Percentiles rank a stretch among this genome's conserved stretches.
Conservation (phyloP, 192 early-diverging fungal genomes). For the Ramicandelaber brevisporus region DNA sequence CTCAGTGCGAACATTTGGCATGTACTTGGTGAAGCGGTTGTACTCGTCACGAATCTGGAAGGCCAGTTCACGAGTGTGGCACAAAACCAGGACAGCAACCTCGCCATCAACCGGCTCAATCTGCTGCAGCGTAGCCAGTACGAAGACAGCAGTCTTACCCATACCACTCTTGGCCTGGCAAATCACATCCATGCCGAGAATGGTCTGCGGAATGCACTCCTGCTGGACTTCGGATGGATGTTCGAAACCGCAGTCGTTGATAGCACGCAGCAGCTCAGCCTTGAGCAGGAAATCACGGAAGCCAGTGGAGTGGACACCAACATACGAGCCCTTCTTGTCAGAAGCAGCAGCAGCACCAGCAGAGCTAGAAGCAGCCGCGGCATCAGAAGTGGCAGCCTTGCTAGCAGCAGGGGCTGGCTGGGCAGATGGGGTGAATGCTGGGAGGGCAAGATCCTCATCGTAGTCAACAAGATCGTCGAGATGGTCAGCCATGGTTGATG, state of each 20-base stretch:
- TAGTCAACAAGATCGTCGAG: slow-evolving; percentile 88
- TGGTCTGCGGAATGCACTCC: slow-evolving; percentile 92
- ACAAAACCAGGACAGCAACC: slow-evolving; percentile 74
- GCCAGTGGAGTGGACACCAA: slow-evolving; percentile 93
- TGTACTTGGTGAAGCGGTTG: slow-evolving; percentile 82
- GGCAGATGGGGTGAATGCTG: slow-evolving; percentile 8
- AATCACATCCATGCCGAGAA: slow-evolving; percentile 87
- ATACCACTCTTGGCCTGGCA: slow-evolving; percentile 97
- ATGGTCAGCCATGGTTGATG: slow-evolving; percentile 31
- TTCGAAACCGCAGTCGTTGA: slow-evolving; percentile 97
- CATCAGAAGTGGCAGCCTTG: slow-evolving; percentile 8
- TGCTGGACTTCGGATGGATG: slow-evolving; percentile 99
- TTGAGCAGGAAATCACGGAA: slow-evolving; percentile 96
- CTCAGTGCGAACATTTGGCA: slow-evolving; percentile 75
- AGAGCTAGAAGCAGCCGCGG: slow-evolving; percentile 9
- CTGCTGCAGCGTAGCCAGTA: slow-evolving; percentile 83
- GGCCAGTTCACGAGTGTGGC: slow-evolving; percentile 94
- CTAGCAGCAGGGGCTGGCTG: slow-evolving; percentile 17
- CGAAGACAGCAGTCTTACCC: slow-evolving; percentile 98
- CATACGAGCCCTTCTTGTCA: slow-evolving; percentile 91
- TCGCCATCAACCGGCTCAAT: slow-evolving; percentile 58
- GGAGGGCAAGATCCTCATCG: too few relatives aligned
- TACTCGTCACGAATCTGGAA: slow-evolving; percentile 98
- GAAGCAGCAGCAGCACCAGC: slow-evolving; percentile 39
- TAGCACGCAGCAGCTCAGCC: slow-evolving; percentile 82